A percentile compares a stretch with the other conserved stretches of the same genome.
These are phyloP conservation scores for Adansonia gregorii DNA, from an alignment of 441 rosid genomes.

Conservation along the genomic window DNA sequence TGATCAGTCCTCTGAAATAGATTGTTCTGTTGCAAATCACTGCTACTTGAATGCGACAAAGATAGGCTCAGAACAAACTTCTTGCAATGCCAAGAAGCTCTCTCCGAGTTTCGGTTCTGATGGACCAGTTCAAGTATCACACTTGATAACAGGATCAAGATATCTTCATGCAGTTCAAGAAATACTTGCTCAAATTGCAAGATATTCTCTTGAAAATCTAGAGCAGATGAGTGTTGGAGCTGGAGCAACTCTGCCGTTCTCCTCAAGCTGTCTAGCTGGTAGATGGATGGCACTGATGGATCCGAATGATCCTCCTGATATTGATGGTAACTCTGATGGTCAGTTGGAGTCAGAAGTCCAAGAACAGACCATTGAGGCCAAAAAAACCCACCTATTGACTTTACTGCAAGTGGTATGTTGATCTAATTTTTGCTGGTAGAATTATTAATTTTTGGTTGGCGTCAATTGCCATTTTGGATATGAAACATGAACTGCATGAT, in stretches of 20 bases:
- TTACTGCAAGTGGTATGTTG: slow-evolving; percentile 74
- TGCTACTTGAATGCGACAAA: slow-evolving; percentile 43
- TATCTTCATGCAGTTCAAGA: slow-evolving; percentile 79
- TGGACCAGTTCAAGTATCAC: slow-evolving; percentile 42
- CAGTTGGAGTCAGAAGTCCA: slow-evolving; percentile 37
- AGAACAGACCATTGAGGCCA: slow-evolving; percentile 49
- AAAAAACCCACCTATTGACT: slow-evolving; percentile 64
- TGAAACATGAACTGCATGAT: neutral
- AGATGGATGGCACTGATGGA: slow-evolving; percentile 31
- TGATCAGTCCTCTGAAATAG: slow-evolving; percentile 61
- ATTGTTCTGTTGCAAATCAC: slow-evolving; percentile 39
- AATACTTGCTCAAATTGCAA: slow-evolving; percentile 78
- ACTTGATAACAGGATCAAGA: slow-evolving; percentile 58
- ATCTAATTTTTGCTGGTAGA: slow-evolving; percentile 14
- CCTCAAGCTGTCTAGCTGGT: slow-evolving; percentile 24
- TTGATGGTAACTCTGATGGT: slow-evolving; percentile 32
- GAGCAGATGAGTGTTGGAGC: slow-evolving; percentile 40
- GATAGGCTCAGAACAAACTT: slow-evolving; percentile 55
- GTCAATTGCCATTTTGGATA: neutral
- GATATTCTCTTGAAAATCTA: slow-evolving; percentile 64
- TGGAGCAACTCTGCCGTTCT: slow-evolving; percentile 33
- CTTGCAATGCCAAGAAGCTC: slow-evolving; percentile 57
- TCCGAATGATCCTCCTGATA: slow-evolving; percentile 38
- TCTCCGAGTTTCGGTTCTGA: slow-evolving; percentile 48
- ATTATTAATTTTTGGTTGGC: neutral